phyloP scores from a whole-genome alignment of 2,329 filamentous ascomycete species.

The Leptographium lundbergii region DNA sequence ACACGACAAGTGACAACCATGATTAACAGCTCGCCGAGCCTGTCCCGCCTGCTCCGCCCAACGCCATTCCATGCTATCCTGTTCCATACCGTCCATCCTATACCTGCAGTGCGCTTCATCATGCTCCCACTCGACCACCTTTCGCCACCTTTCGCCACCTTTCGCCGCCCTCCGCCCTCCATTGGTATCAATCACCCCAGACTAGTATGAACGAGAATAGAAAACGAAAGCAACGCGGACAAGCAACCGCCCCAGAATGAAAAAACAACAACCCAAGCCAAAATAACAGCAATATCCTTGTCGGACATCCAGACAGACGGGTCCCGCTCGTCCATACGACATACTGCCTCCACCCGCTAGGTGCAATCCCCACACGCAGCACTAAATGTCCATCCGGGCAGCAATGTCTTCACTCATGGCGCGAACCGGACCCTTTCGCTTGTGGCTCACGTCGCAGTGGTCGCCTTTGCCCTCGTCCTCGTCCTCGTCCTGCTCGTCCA shows the following conservation, averaged over 20 bases:
- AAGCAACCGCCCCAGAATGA: neutral
- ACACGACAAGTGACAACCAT: neutral
- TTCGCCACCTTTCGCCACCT: neutral
- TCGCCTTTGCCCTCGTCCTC: slow-evolving; percentile 23
- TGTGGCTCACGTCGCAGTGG: slow-evolving; percentile 27
- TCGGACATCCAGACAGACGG: too few species aligned
- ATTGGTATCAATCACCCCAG: neutral
- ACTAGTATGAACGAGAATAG: neutral
- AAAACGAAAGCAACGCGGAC: neutral
- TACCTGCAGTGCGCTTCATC: neutral
- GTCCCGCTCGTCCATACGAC: too few species aligned
- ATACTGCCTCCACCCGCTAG: neutral
- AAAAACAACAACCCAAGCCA: too few species aligned
- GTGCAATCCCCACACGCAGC: neutral
- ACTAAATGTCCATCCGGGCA: slow-evolving; percentile 48
- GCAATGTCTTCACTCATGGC: slow-evolving; percentile 52
- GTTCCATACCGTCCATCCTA: neutral
- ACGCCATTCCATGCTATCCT: neutral
- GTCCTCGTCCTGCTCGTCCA: slow-evolving; percentile 29
- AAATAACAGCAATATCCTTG: too few species aligned
- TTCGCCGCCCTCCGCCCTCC: neutral
- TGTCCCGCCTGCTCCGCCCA: neutral
- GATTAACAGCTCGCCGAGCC: neutral
- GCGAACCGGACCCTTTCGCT: slow-evolving; percentile 31
- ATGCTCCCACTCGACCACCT: neutral